Evolutionary conservation across 1,284 basidiomycete genomes (phyloP), one percentile per base, ranked within the genome.

Genomic region (Ceratobasidium sp.): DNA sequence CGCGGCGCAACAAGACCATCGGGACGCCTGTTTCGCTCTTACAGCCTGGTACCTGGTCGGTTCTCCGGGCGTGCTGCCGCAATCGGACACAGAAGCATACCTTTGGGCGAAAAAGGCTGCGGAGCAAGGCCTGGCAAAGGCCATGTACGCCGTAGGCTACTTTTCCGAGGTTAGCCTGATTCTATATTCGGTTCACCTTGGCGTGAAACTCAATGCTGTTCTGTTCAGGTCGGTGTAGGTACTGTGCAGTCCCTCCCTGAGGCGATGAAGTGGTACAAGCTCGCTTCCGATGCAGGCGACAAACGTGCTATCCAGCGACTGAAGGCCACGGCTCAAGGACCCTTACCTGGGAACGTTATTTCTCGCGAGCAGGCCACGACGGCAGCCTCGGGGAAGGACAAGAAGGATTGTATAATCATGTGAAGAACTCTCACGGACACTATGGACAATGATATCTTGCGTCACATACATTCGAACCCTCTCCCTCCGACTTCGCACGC

Each of bases 31-130:
- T 82, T 99, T 99, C 80, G 97, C 97, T 1, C 86, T 99, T 43
- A 98, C 97, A 11, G 96, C 97, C 9, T 99, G 97, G 97, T 99
- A 99, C 80, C 91, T 99, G 76, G 97, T 99, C 74, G 98, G 98
- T 67, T 98, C 96, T 6, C 95, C 96, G 0, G 97, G 97, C 55
- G 96, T 99, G 8, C 87, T 99, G 35, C 97, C 97, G 0, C 98
- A 99, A 80, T 98, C 95, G 0, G 97, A 99, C 80, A 98, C 97
- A 0, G 96, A 99, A 80, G 97, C 96, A 9, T 98, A 91, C 81
- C 84, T 99, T 26, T 96, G 96, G 97, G 89, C 96, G 41, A 89
- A 94, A 84, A 94, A 90, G 79, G 94, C 95, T 47, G 95, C 94
- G 28, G 95, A 96, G 58, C 88, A 87, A n/a, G 95, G 94, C 1